These are phyloP conservation scores for Penstemon eatonii DNA, from an alignment of 257 asterid genomes.

Conservation along the genomic window DNA sequence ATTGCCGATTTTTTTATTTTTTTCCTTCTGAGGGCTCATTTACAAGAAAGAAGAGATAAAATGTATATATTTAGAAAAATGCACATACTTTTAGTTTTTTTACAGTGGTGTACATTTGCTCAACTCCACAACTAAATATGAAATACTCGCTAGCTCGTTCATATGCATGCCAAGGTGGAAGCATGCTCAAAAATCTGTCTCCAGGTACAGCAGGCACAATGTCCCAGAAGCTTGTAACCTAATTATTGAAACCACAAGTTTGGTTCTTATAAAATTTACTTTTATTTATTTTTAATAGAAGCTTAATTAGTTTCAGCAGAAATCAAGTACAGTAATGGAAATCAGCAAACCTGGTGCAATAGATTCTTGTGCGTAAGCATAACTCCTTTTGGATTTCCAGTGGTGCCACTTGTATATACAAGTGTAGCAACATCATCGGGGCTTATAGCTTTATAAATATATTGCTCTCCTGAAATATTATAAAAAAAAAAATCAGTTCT, in stretches of 20 bases:
- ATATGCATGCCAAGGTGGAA: constrained; percentile 98
- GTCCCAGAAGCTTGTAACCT: constrained; percentile 72
- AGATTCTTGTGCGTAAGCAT: constrained; percentile 91
- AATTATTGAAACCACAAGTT: constrained; percentile 30
- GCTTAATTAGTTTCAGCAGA: constrained; percentile 7
- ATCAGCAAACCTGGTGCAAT: constrained; percentile 75
- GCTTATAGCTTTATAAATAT: constrained; percentile 58
- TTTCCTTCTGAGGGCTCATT: neutral
- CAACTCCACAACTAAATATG: constrained; percentile 66
- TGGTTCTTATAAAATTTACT: neutral
- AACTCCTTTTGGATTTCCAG: constrained; percentile 95
- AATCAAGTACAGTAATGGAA: neutral
- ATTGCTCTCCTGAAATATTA: constrained; percentile 50
- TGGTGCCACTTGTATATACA: constrained; percentile 91
- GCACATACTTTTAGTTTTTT: constrained; percentile 63
- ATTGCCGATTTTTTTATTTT: constrained; percentile 6
- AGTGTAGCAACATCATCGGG: constrained; percentile 83
- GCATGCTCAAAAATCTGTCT: constrained; percentile 88
- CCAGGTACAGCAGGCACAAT: constrained; percentile 83
- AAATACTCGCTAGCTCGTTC: constrained; percentile 89
- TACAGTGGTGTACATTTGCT: constrained; percentile 78
- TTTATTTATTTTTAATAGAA: neutral
- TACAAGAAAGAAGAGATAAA: constrained; percentile 7
- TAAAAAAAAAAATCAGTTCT: too few species aligned
- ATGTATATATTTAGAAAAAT: constrained; percentile 4